A percentile compares a stretch with the other conserved stretches of the same genome.
These are phyloP conservation scores for Debaryomyces tyrocola DNA, from an alignment of 805 yeast genomes.

Conservation along the genomic window DNA sequence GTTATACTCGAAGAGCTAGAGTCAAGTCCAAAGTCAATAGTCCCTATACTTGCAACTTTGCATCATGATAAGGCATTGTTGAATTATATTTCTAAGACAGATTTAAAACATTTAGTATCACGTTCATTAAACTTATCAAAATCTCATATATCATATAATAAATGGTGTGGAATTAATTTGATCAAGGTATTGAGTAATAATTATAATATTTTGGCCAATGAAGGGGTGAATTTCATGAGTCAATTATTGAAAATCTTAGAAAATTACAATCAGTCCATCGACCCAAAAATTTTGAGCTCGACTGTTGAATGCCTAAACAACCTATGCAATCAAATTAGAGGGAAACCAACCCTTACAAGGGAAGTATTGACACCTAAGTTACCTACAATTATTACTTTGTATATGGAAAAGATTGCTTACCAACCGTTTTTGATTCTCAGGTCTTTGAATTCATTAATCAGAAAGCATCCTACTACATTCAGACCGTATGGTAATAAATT, in stretches of 20 bases:
- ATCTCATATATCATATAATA: conserved; percentile 34
- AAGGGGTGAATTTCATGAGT: conserved; percentile 40
- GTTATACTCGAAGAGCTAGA: conserved; percentile 28
- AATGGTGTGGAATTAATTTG: conserved; percentile 63
- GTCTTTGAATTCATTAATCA: conserved; percentile 41
- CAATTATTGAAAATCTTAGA: conserved; percentile 43
- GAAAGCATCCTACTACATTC: conserved; percentile 72
- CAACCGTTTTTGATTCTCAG: conserved; percentile 33
- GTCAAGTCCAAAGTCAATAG: conserved; percentile 20
- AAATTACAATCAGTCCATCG: conserved; percentile 35
- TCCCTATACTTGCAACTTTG: conserved; percentile 33
- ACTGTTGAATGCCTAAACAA: conserved; percentile 40
- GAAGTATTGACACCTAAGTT: conserved; percentile 81
- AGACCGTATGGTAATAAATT: conserved; percentile 73
- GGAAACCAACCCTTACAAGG: conserved; percentile 81
- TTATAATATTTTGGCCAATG: conserved; percentile 37
- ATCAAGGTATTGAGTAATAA: conserved; percentile 44
- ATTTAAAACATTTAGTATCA: conserved; percentile 50
- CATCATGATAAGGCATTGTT: conserved; percentile 31
- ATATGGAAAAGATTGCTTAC: conserved; percentile 42
- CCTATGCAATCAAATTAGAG: conserved; percentile 55
- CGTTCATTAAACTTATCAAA: conserved; percentile 30
- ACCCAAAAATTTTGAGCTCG: conserved; percentile 32
- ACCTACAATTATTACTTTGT: conserved; percentile 55
- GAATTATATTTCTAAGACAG: conserved; percentile 46